Base-by-base conservation (phyloP, 352 stramenopile genomes). In the Elongisporangium senticosum region DNA sequence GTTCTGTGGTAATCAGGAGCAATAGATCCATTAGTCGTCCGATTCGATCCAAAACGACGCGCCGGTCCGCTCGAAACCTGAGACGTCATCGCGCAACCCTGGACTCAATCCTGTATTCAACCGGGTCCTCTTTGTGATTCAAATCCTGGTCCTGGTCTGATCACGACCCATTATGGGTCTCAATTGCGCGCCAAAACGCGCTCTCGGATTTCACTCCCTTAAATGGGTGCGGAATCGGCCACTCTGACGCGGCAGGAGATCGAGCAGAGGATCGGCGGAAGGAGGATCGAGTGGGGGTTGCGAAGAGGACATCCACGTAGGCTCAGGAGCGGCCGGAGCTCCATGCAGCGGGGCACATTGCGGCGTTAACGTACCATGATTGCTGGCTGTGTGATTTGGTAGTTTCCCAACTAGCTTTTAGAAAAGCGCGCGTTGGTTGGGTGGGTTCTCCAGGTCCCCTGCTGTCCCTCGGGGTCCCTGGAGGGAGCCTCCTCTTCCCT, bases 1-100 rank as follows among this genome's bases (percentile, higher is more conserved):
- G 72, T 83, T 90, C 69, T 87, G 77, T 17, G 1, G 33, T 43
- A 43, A 17, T 43, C 33, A 43, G 33, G 33, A 43, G 33, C 33
- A 43, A 17, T 43, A 43, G 33, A 43, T 49, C 11, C 17, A 14
- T 20, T 58, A 28, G 4, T 53, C 19, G 19, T 1, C 22, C 20
- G 8, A 53, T 53, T 22, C 49, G 49, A 53, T 22, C 49, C 15
- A 22, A 26, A 51, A 28, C 53, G 33, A 43, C 33, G 33, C 33
- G 33, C 33, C 33, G 33, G 33, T 17, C 33, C 13, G 33, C 33
- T 10, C 33, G 11, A 43, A 15, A 7, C 33, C 33, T 10, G 33
- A 43, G 10, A 43, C 33, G 11, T 10, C 33, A 14, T 43, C 8
- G 33, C 33, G 33, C 33, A 43, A 43, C 33, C 33, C 33, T 43